Evolutionary conservation across 2,329 filamentous ascomycete genomes (phyloP).

Genomic region (Monilinia vaccinii-corymbosi): DNA sequence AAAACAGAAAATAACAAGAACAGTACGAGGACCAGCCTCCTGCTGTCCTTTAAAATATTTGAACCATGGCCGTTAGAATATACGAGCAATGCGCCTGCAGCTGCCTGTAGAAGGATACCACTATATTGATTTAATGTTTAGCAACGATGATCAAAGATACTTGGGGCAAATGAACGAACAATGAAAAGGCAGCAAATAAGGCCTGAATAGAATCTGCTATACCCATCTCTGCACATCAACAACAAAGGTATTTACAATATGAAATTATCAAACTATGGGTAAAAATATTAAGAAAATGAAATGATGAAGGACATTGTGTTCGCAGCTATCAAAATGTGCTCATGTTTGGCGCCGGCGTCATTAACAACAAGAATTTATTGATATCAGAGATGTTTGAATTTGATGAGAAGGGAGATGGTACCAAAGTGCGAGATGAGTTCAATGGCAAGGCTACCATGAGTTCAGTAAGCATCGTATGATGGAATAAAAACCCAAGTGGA

Average conservation of each 20-base stretch:
- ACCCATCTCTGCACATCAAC: slow-evolving; percentile 23
- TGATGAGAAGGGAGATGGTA: not conserved
- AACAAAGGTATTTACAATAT: slow-evolving; percentile 18
- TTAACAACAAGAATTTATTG: slow-evolving; percentile 16
- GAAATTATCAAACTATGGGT: slow-evolving; percentile 28
- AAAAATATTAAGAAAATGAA: slow-evolving; percentile 20
- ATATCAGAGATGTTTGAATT: slow-evolving; percentile 12
- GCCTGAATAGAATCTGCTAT: slow-evolving; percentile 27
- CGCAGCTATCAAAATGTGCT: slow-evolving; percentile 17
- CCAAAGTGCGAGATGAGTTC: not conserved
- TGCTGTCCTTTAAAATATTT: slow-evolving; percentile 28
- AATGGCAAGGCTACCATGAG: not conserved
- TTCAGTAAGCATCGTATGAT: slow-evolving; percentile 1
- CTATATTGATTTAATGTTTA: slow-evolving; percentile 18
- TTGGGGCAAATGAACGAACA: slow-evolving; percentile 19
- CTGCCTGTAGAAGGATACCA: slow-evolving; percentile 29
- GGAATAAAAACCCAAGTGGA: not conserved
- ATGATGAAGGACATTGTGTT: slow-evolving; percentile 21
- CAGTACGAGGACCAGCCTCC: slow-evolving; percentile 32
- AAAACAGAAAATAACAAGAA: slow-evolving; percentile 29
- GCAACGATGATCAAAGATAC: slow-evolving; percentile 1
- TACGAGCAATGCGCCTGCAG: slow-evolving; percentile 25
- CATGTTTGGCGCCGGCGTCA: slow-evolving; percentile 19
- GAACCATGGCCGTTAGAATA: slow-evolving; percentile 26
- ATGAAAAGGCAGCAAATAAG: slow-evolving; percentile 29